phyloP scores from a whole-genome alignment of 179 eudicot species.

The Beta corolliflora region DNA sequence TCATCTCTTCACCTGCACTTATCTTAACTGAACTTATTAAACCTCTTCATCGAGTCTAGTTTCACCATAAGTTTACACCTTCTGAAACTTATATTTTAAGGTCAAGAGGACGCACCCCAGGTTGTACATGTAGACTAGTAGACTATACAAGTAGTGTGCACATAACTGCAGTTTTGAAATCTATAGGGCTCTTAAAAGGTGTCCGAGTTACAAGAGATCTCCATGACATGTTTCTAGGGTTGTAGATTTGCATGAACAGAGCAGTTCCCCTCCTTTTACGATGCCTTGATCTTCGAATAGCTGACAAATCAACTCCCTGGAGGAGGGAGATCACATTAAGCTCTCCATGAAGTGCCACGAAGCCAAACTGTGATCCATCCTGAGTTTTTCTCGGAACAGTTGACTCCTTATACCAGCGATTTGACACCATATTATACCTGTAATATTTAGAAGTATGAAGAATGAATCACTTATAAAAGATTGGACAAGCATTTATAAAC shows the following conservation, averaged over 20 bases:
- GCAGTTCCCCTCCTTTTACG: slow-evolving; percentile 57
- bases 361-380: slow-evolving; percentile 62
- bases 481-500: background rate
- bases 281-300: slow-evolving; percentile 55
- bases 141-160: slow-evolving; percentile 58
- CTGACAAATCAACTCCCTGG: slow-evolving; percentile 44
- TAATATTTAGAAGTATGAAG: background rate
- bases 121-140: too few species aligned
- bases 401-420: slow-evolving; percentile 78
- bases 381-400: slow-evolving; percentile 58
- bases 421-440: slow-evolving; percentile 69
- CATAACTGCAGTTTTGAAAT: slow-evolving; percentile 79
- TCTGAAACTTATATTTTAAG: too few species aligned
- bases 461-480: background rate
- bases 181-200: slow-evolving; percentile 53
- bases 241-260: slow-evolving; percentile 65
- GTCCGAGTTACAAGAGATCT: slow-evolving; percentile 65
- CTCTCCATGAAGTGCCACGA: slow-evolving; percentile 67
- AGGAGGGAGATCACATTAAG: slow-evolving; percentile 58
- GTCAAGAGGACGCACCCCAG: too few species aligned
- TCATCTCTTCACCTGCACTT: too few species aligned
- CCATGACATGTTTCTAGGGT: slow-evolving; percentile 71
- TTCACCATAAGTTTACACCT: too few species aligned
- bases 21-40: too few species aligned
- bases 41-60: too few species aligned